Conservation (phyloP, 345 rosid species). For the Eucalyptus grandis region DNA sequence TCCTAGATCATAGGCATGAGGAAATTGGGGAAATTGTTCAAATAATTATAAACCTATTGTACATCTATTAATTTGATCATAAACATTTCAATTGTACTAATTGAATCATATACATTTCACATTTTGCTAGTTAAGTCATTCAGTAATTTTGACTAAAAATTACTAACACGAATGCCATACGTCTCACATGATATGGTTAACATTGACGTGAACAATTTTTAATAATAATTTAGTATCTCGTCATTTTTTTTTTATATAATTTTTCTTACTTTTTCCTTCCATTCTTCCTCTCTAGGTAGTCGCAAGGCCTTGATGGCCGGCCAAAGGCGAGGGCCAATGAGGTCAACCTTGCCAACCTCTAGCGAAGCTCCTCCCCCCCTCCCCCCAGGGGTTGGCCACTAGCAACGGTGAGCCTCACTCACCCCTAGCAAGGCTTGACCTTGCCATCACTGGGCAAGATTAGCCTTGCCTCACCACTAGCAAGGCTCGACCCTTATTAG, state of each 20-base stretch:
- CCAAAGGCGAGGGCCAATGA: accelerated
- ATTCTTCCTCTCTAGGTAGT: not conserved
- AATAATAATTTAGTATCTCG: no score
- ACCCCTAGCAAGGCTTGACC: not conserved
- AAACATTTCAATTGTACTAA: accelerated
- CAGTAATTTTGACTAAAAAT: no score
- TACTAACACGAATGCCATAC: not conserved
- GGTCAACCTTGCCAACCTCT: no score
- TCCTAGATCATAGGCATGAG: not conserved
- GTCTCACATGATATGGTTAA: accelerated
- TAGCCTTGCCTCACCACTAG: not conserved
- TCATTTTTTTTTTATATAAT: no score
- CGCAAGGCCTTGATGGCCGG: accelerated
- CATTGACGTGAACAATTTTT: no score
- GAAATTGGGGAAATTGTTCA: not conserved
- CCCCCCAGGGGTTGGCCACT: accelerated
- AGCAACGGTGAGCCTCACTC: no score
- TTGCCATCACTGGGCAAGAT: accelerated
- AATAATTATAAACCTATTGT: not conserved
- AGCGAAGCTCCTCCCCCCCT: accelerated
- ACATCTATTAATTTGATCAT: accelerated
- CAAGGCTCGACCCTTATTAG: accelerated
- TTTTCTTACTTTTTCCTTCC: not conserved
- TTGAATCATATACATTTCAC: accelerated
- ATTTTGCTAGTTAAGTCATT: no score